Evolutionary conservation across 495 filamentous ascomycete species (phyloP).

Genomic region (Parathielavia hyrcaniae): DNA sequence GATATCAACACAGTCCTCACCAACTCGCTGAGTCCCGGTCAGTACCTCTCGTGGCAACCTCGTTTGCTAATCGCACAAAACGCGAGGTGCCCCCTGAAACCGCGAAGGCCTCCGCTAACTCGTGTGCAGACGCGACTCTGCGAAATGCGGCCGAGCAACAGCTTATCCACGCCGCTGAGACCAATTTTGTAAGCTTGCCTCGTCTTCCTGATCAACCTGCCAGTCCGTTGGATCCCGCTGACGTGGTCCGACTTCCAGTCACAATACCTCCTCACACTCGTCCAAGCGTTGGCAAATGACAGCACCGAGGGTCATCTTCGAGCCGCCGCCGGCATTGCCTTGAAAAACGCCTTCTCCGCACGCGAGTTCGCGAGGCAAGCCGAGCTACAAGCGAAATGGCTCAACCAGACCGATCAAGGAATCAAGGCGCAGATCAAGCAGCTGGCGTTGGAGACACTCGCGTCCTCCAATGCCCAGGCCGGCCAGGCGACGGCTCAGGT

Average conservation of each 20-base stretch:
- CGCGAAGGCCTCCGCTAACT: constrained; percentile 20
- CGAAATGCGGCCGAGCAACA: constrained; percentile 91
- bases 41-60: constrained; percentile 31
- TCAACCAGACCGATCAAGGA: constrained; percentile 65
- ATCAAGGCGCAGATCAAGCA: constrained; percentile 83
- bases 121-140: constrained; percentile 66
- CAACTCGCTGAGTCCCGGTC: constrained; percentile 85
- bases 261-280: constrained; percentile 82
- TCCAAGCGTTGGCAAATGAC: constrained; percentile 89
- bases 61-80: constrained; percentile 13
- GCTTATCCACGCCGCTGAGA: constrained; percentile 82
- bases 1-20: constrained; percentile 67
- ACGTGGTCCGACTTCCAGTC: constrained; percentile 50
- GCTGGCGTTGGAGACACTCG: constrained; percentile 76
- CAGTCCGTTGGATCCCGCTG: constrained; percentile 15
- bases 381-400: constrained; percentile 87
- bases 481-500: constrained; percentile 89
- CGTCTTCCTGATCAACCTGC: constrained; percentile 6
- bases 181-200: constrained; percentile 72
- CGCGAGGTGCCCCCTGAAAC: constrained; percentile 20
- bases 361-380: constrained; percentile 81
- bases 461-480: constrained; percentile 66
- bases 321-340: constrained; percentile 85
- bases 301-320: constrained; percentile 72
- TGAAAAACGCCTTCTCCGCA: constrained; percentile 95